Percentiles rank a stretch among this genome's conserved stretches.
phyloP scores from a whole-genome alignment of 306 rosid species.

The Rosa persica region DNA sequence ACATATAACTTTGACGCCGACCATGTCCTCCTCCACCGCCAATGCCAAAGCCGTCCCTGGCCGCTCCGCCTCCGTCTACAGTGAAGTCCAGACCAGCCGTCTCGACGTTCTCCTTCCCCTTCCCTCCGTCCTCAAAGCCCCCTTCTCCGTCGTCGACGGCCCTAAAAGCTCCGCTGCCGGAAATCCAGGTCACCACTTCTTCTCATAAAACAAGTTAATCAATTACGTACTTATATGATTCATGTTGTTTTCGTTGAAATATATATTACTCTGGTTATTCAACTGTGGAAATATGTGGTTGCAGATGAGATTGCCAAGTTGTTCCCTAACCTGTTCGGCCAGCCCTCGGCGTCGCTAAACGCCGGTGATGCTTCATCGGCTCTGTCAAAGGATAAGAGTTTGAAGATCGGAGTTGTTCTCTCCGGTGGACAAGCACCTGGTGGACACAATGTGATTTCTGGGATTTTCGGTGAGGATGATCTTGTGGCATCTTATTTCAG shows the following conservation, averaged over 20 bases:
- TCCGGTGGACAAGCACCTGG: constrained; percentile 98
- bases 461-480: constrained; percentile 56
- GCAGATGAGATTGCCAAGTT: constrained; percentile 83
- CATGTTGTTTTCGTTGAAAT: neutral
- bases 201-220: neutral
- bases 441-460: constrained; percentile 87
- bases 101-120: constrained; percentile 64
- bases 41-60: constrained; percentile 47
- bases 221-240: neutral
- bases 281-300: neutral
- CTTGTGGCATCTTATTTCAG: neutral
- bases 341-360: constrained; percentile 59
- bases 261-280: neutral
- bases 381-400: constrained; percentile 28
- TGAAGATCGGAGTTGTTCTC: constrained; percentile 87
- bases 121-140: constrained; percentile 61
- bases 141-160: constrained; percentile 68
- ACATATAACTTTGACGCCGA: neutral
- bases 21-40: constrained; percentile 29
- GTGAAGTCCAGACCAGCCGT: constrained; percentile 75
- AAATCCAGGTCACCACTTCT: constrained; percentile 51
- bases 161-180: constrained; percentile 84
- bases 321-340: constrained; percentile 77
- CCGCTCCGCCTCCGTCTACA: constrained; percentile 61
- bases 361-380: constrained; percentile 33